Percentiles rank a stretch among this genome's conserved stretches.
Evolutionary conservation across 2,329 filamentous ascomycete genomes (phyloP).

Genomic region (Nemania diffusa): DNA sequence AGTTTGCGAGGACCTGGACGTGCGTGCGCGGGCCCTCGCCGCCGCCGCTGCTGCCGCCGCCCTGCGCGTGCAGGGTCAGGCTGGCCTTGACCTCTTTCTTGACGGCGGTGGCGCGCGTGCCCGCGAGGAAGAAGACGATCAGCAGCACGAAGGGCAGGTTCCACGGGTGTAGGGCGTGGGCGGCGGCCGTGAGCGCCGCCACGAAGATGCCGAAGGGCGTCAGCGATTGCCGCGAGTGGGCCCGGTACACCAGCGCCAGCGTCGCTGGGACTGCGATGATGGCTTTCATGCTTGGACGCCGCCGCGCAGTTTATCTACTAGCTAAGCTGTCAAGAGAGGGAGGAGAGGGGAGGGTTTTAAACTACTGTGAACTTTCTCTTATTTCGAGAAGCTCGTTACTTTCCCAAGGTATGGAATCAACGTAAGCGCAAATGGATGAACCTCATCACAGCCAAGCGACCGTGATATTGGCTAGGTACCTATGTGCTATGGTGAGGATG

Average conservation of each 20-base stretch:
- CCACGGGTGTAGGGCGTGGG: conserved; percentile 93
- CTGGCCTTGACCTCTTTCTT: conserved; percentile 87
- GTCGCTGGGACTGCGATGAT: conserved; percentile 68
- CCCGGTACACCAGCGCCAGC: conserved; percentile 71
- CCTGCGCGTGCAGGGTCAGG: conserved; percentile 81
- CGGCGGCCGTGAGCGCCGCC: conserved; percentile 77
- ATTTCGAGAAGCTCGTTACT: background rate
- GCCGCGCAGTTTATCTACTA: background rate
- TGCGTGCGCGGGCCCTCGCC: conserved; percentile 87
- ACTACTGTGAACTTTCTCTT: background rate
- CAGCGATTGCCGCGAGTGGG: conserved; percentile 78
- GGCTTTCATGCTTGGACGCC: conserved; percentile 63
- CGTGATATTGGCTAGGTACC: background rate
- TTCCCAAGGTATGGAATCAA: background rate
- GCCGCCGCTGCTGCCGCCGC: conserved; percentile 72
- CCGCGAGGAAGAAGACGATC: conserved; percentile 85
- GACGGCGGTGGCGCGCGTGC: conserved; percentile 85
- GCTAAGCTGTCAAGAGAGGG: background rate
- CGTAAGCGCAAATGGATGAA: background rate
- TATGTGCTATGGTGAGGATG: background rate
- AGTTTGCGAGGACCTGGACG: conserved; percentile 91
- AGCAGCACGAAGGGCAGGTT: conserved; percentile 89
- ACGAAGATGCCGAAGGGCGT: conserved; percentile 79
- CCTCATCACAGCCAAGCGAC: too few relatives aligned
- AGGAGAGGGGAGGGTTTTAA: background rate